Conservation (phyloP, 1,284 basidiomycete genomes). For the Mycena sp. region DNA sequence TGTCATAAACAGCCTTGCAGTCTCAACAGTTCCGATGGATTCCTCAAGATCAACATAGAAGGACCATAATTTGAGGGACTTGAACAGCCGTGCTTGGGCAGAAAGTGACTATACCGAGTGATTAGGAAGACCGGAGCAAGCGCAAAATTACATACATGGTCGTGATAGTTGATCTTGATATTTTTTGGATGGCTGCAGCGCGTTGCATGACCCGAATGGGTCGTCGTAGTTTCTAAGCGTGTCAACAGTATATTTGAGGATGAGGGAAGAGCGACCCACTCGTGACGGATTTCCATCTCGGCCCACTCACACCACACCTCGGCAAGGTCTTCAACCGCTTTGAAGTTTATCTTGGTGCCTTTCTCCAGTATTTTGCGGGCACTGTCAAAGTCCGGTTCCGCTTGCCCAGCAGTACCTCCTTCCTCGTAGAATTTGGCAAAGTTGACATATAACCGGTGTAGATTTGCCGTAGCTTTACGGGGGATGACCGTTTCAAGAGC, state of each 20-base stretch:
- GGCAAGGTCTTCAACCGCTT: constrained; percentile 96
- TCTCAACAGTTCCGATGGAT: constrained; percentile 93
- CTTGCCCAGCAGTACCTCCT: constrained; percentile 83
- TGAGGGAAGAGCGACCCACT: constrained; percentile 62
- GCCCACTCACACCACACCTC: constrained; percentile 99
- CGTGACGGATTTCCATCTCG: constrained; percentile 96
- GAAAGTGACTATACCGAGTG: constrained; percentile 68
- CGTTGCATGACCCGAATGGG: constrained; percentile 93
- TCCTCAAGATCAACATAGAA: constrained; percentile 99
- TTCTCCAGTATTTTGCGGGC: constrained; percentile 95
- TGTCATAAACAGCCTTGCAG: constrained; percentile 96
- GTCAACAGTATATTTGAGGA: constrained; percentile 20
- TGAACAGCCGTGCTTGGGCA: constrained; percentile 93
- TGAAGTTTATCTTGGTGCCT: constrained; percentile 92
- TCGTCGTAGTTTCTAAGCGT: constrained; percentile 90
- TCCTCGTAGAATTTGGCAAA: constrained; percentile 99
- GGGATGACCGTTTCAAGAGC: constrained; percentile 92
- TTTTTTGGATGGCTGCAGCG: constrained; percentile 91
- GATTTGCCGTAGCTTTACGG: constrained; percentile 90
- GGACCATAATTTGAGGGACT: constrained; percentile 98
- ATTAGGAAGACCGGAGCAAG: constrained; percentile 5
- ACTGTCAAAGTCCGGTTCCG: constrained; percentile 84
- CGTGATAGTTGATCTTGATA: constrained; percentile 92
- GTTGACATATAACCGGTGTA: constrained; percentile 92
- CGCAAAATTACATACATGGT: constrained; percentile 77